These are phyloP conservation scores for Leccinum pellstonianum DNA, from an alignment of 768 basidiomycete genomes.

Conservation along the genomic window DNA sequence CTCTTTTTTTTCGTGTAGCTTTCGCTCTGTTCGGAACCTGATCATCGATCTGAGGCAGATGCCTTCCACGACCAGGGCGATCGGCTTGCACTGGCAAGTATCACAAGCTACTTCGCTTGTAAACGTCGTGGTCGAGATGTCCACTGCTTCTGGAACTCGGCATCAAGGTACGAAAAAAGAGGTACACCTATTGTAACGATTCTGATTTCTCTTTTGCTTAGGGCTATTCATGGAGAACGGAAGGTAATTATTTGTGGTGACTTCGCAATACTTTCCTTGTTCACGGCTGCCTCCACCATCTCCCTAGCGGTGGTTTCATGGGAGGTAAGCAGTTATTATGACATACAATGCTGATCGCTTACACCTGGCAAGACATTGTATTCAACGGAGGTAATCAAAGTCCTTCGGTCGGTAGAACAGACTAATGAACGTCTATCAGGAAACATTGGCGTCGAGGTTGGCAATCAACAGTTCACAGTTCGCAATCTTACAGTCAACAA, in stretches of 20 bases:
- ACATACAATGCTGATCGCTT: not conserved
- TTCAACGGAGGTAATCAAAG: constrained; percentile 40
- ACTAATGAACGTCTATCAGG: constrained; percentile 37
- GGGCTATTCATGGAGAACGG: constrained; percentile 80
- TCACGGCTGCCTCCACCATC: not conserved
- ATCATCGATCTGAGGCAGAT: constrained; percentile 64
- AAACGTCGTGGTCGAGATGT: constrained; percentile 73
- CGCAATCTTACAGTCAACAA: constrained; percentile 59
- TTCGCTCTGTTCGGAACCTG: constrained; percentile 72
- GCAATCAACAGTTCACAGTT: constrained; percentile 78
- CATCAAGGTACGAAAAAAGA: constrained; percentile 56
- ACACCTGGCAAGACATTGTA: constrained; percentile 39
- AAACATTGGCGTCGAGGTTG: constrained; percentile 63
- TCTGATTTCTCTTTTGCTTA: constrained; percentile 2
- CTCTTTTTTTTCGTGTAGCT: constrained; percentile 36
- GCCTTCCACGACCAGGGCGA: constrained; percentile 51
- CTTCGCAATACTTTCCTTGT: not conserved
- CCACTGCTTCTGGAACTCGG: constrained; percentile 52
- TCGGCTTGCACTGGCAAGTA: constrained; percentile 81
- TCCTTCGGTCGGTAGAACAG: constrained; percentile 10
- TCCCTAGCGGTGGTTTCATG: constrained; percentile 46
- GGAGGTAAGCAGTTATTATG: constrained; percentile 44
- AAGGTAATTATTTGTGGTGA: constrained; percentile 28
- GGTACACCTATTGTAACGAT: not conserved
- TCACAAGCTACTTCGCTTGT: constrained; percentile 72